A percentile compares a stretch with the other conserved stretches of the same genome.
phyloP scores from a whole-genome alignment of 1,284 basidiomycete genomes.

The Phlebopus sp. region DNA sequence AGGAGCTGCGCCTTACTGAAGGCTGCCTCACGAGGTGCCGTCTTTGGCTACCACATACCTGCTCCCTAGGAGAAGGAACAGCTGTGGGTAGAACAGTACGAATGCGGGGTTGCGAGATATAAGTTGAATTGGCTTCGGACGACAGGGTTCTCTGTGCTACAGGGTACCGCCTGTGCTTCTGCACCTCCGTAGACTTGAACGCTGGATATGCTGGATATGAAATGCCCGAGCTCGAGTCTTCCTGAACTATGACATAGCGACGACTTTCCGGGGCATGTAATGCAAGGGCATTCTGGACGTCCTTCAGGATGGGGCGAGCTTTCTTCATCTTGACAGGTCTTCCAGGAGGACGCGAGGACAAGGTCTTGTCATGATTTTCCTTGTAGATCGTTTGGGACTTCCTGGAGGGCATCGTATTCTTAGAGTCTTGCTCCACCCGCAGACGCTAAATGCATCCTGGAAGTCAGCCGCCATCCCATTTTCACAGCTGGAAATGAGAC shows the following conservation, averaged over 20 bases:
- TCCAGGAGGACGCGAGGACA: not conserved
- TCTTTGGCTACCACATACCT: slow-evolving; percentile 2
- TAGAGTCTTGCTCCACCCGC: not conserved
- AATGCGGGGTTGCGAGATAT: not conserved
- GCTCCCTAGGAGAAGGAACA: not conserved
- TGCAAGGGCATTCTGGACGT: slow-evolving; percentile 13
- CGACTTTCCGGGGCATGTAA: slow-evolving; percentile 11
- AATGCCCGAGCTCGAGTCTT: not conserved
- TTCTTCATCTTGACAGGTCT: not conserved
- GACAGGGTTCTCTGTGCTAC: not conserved
- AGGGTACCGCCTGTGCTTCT: not conserved
- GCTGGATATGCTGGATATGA: slow-evolving; percentile 6
- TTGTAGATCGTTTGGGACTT: not conserved
- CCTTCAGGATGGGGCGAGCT: slow-evolving; percentile 12
- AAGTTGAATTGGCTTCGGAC: not conserved
- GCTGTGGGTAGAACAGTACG: not conserved
- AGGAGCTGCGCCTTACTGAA: slow-evolving; percentile 1
- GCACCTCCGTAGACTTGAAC: slow-evolving; percentile 2
- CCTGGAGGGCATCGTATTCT: not conserved
- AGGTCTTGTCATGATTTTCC: not conserved
- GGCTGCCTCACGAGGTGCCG: not conserved
- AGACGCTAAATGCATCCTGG: not conserved
- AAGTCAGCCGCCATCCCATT: slow-evolving; percentile 18
- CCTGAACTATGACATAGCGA: slow-evolving; percentile 16
- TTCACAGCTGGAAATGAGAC: not conserved